Evolutionary conservation across 768 basidiomycete species (phyloP), one percentile per base, ranked within the genome.

Genomic region (Leccinum variicolor): DNA sequence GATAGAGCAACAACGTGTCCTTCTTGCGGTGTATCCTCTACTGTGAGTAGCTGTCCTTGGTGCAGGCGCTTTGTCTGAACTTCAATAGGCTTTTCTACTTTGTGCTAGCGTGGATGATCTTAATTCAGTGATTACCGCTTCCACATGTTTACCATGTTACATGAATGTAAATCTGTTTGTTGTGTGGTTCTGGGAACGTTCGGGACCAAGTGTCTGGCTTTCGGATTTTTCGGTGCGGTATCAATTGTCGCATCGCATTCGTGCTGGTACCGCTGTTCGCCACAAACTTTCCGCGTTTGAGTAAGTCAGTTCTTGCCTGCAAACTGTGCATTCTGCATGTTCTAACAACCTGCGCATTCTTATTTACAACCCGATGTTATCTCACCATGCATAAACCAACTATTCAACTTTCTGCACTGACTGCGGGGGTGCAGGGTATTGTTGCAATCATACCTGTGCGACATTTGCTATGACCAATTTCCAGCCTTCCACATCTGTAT

Each of bases 1-100:
- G 76, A 90, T 98, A 62, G 93, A 92, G 60, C 89, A 87, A 66
- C 92, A 92, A 62, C 84, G 94, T 28, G 90, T 94, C 57, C 72
- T 97, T 53, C 84, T 98, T 33, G 95, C 95, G 21, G 94, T 98
- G 67, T 98, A 97, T 75, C 96, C 96, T n/a, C 79, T 97, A 41
- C 76, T 94, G 92, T 92, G 62, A 75, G 90, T 78, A 23, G 45
- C 33, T 39, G 34, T 28, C 54, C 43, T 51, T 58, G 28, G 34
- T 14, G 34, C 23, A 15, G 33, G 13, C 17, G 5, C 47, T 31
- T 29, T 36, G 39, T n/a, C 39, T 53, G 54, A 66, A 34, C 53
- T 39, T 23, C 43, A 46, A 1, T 63, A 92, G 92, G 46, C 77
- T 97, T 31, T 96, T 97, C 73, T 97, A 95, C 70, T 95, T 95